A percentile compares a stretch with the other conserved stretches of the same genome.
Conservation (phyloP, 352 stramenopile species). For the Globisporangium megalacanthum region DNA sequence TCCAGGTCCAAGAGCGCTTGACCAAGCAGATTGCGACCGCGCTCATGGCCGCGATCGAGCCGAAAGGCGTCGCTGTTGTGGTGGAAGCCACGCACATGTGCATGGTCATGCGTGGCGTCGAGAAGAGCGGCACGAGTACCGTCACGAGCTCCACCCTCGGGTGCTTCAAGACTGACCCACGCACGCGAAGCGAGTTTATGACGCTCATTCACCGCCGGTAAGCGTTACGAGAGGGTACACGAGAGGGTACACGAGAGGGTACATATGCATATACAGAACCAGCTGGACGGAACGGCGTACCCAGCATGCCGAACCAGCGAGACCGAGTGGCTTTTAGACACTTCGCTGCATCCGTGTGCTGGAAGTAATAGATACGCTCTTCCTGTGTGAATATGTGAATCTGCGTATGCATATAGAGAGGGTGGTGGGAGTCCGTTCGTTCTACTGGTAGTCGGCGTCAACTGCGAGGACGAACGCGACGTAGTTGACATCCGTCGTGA, state of each 20-base stretch:
- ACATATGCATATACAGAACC: slow-evolving; percentile 7
- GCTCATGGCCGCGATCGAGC: slow-evolving; percentile 95
- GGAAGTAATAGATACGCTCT: slow-evolving; percentile 34
- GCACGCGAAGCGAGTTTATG: slow-evolving; percentile 86
- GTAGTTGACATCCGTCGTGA: slow-evolving; percentile 76
- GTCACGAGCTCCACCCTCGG: slow-evolving; percentile 96
- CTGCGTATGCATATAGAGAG: background rate
- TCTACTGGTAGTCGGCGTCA: slow-evolving; percentile 59
- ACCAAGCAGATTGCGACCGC: slow-evolving; percentile 98
- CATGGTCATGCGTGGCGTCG: slow-evolving; percentile 99
- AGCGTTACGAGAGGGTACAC: slow-evolving; percentile 3
- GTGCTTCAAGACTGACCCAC: slow-evolving; percentile 94
- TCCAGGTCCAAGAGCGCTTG: slow-evolving; percentile 99
- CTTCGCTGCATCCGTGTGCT: slow-evolving; percentile 36
- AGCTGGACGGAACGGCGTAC: slow-evolving; percentile 28
- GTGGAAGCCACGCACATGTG: slow-evolving; percentile 99
- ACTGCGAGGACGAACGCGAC: slow-evolving; percentile 67
- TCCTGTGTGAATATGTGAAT: slow-evolving; percentile 18
- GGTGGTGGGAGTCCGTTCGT: background rate
- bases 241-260: background rate
- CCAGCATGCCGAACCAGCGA: slow-evolving; percentile 32
- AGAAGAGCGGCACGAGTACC: slow-evolving; percentile 96
- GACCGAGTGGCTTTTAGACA: background rate
- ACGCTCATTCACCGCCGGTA: slow-evolving; percentile 81
- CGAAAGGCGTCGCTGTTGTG: slow-evolving; percentile 97